phyloP scores from a whole-genome alignment of 768 basidiomycete species.

The Botryobasidium botryosum region DNA sequence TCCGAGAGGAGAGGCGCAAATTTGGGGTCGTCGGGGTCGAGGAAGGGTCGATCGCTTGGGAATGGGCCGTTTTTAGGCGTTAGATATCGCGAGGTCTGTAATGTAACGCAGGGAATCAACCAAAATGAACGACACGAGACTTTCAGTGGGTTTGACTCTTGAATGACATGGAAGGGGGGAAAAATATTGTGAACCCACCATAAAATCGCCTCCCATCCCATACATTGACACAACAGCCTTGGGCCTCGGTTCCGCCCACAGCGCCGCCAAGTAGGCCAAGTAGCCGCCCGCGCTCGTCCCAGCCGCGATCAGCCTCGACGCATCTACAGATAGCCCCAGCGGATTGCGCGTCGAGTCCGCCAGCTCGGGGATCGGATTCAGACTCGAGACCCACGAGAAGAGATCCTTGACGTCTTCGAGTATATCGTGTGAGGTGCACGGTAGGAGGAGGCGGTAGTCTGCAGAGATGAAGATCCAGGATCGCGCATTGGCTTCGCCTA shows the following conservation, averaged over 20 bases:
- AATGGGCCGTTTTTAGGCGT: slow-evolving; percentile 32
- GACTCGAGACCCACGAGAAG: slow-evolving; percentile 36
- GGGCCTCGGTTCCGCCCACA: slow-evolving; percentile 36
- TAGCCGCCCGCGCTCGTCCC: slow-evolving; percentile 46
- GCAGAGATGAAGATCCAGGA: slow-evolving; percentile 32
- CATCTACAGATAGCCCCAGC: too few relatives aligned
- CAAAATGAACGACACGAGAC: background rate
- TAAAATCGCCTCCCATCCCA: slow-evolving; percentile 44
- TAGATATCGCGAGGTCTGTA: slow-evolving; percentile 36
- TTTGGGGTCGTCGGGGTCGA: slow-evolving; percentile 31
- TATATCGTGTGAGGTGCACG: slow-evolving; percentile 37
- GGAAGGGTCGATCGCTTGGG: slow-evolving; percentile 36
- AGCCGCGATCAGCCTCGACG: slow-evolving; percentile 30
- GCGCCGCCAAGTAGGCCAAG: slow-evolving; percentile 45
- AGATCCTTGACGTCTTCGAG: slow-evolving; percentile 40
- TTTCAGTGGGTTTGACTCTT: background rate
- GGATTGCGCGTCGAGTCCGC: slow-evolving; percentile 13
- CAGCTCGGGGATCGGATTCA: too few relatives aligned
- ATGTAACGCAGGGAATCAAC: slow-evolving; percentile 1
- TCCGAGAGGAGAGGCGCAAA: slow-evolving; percentile 16
- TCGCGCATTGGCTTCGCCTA: background rate
- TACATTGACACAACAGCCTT: slow-evolving; percentile 41
- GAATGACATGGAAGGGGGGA: background rate
- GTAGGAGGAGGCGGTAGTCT: slow-evolving; percentile 43
- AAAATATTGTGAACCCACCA: slow-evolving; percentile 14